Base-by-base conservation (phyloP, 345 rosid genomes). In the Eucalyptus erythrocorys region DNA sequence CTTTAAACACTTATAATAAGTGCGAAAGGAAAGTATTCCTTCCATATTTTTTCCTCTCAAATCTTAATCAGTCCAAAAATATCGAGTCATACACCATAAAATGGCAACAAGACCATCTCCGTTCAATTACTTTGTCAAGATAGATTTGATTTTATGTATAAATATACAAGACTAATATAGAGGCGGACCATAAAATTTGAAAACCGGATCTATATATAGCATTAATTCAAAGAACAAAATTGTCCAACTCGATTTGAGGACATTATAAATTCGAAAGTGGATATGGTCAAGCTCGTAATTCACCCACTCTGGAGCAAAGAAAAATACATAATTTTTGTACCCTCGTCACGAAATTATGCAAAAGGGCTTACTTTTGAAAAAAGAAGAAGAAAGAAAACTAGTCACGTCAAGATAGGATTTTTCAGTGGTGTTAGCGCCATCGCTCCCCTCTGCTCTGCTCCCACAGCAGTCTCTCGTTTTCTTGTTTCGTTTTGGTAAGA, bases 31-130 rank as follows among this genome's bases (percentile, higher is more conserved):
- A 71, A 10, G 82, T 43, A 37, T 71, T 19, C 82, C 14, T 19
- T 2, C 1, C 8, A 10, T 19, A 71, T 21, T 13, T 37, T 19
- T 71, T 5, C 2, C 81, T 71, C 27, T 71, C 26, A 71, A 71
- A 19, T 71, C 45, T 71, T 42, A 71, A 71, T 10, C 2, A 17
- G 11, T 37, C 26, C 22, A 37, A 37, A 40, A 19, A 14, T 64
- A 13, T 64, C 1, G 5, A 30, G 37, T 64, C n/a, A 15, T 64
- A 2, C 22, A 14, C 0, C 37, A 61, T 61, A 13, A 6, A 6
- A 30, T 1, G 4, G 0, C n/a, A 6, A 61, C 7, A 30, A 61
- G 2, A 6, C 1, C 4, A 6, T 61, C 4, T 1, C 16, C 2
- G 0, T 13, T 27, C 16, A 30, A 61, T 61, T 27, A 61, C 4